These are phyloP conservation scores for Penicillium sp. DNA, from an alignment of 2,329 filamentous ascomycete species.

Conservation along the genomic window DNA sequence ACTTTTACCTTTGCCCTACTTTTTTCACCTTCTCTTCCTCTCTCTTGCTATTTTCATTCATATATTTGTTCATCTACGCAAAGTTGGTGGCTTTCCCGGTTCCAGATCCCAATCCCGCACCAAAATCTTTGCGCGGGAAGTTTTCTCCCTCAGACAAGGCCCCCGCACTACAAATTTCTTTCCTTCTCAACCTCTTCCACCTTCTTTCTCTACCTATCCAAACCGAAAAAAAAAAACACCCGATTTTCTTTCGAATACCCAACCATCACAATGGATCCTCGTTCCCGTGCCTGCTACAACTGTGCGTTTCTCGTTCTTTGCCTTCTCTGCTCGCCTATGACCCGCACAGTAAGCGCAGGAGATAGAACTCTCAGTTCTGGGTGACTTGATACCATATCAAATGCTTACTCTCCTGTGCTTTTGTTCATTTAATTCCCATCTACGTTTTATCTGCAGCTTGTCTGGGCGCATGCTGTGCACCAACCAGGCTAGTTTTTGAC, in stretches of 20 bases:
- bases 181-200: constrained; percentile 12
- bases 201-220: constrained; percentile 2
- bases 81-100: not conserved
- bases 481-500: constrained; percentile 8
- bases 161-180: constrained; percentile 25
- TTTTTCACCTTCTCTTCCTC: too few relatives aligned
- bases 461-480: not conserved
- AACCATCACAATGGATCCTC: constrained; percentile 49
- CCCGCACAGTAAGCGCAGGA: constrained; percentile 12
- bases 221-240: constrained; percentile 1
- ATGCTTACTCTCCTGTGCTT: not conserved
- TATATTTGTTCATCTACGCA: not conserved
- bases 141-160: constrained; percentile 15
- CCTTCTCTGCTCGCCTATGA: constrained; percentile 9
- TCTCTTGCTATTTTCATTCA: not conserved
- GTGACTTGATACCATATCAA: not conserved
- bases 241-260: constrained; percentile 4
- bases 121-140: constrained; percentile 12
- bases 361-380: not conserved
- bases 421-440: not conserved
- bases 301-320: constrained; percentile 46
- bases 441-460: not conserved
- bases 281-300: constrained; percentile 59
- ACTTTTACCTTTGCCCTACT: not conserved
- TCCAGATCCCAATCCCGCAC: not conserved